Evolutionary conservation across 2,329 filamentous ascomycete species (phyloP), one percentile per base, ranked within the genome.

Genomic region (Fusarium miscanthi): DNA sequence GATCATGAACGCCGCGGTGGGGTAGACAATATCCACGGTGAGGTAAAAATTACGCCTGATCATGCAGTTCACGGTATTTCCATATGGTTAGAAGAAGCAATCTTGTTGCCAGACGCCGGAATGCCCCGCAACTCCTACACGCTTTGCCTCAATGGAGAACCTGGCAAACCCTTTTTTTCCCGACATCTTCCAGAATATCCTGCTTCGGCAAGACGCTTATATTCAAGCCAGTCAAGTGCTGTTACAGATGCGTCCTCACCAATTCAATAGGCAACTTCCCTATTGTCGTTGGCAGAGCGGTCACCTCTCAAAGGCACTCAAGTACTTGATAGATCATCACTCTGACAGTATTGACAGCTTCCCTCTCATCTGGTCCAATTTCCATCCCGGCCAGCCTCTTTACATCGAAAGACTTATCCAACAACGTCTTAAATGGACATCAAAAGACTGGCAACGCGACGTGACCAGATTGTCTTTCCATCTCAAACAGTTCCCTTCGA

Each of bases 111-210:
- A 23, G 27, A 30, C 21, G 21, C 21, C 7, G 52, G 58, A 7
- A 63, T 66, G 51, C 63, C 66, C 6, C 30, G 12, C 6, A 41
- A 53, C 16, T 67, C 58, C 3, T 67, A 33, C n/a, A 63, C 41
- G 4, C 40, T 69, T 8, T 21, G 54, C 48, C 25, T 69, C 1
- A 58, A 67, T 25, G 63, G 58, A 23, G 63, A 53, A 13, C 46
- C 46, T 5, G 41, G 19, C 2, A 7, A 19, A 14, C 5, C 23
- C 0, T 45, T 23, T 25, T 53, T 54, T 30, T 48, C 63, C 63
- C 9, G 25, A 56, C 9, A 30, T 67, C 3, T 63, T 63, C n/a
- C 54, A 37, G 23, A 35, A 58, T 2, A 14, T 12, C 31, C 46
- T 49, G 3, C 30, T 33, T 33, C 30, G 46, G 4, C 5, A 17